These are phyloP conservation scores for Helminthosporium solani DNA, from an alignment of 2,329 filamentous ascomycete genomes.

Conservation along the genomic window DNA sequence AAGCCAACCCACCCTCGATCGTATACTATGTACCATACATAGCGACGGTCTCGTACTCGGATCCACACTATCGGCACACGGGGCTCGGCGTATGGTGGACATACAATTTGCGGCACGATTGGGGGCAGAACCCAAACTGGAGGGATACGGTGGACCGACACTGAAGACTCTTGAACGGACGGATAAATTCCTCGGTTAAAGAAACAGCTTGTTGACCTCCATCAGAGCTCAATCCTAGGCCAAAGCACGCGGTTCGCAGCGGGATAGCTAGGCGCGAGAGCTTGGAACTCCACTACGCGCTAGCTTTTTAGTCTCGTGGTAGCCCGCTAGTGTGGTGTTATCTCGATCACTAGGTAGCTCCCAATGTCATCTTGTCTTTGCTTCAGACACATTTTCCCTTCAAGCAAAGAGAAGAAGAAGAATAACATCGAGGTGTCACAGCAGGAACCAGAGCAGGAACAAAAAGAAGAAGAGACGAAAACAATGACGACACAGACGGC, in stretches of 20 bases:
- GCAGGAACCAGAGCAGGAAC: conserved; percentile 6
- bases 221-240: conserved; percentile 20
- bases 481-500: conserved; percentile 33
- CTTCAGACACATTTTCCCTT: conserved; percentile 17
- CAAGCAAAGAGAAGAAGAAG: conserved; percentile 12
- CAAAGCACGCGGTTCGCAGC: conserved; percentile 13
- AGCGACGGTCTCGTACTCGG: too few species aligned
- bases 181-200: conserved; percentile 41
- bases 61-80: too few species aligned
- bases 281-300: conserved; percentile 23
- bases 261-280: conserved; percentile 31
- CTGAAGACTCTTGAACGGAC: conserved; percentile 24
- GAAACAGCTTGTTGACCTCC: conserved; percentile 21
- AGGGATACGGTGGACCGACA: too few species aligned
- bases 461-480: conserved; percentile 12
- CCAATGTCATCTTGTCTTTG: conserved; percentile 20
- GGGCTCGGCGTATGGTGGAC: too few species aligned
- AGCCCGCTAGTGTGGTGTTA: not conserved
- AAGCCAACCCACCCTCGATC: too few species aligned
- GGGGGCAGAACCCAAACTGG: too few species aligned
- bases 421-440: conserved; percentile 11
- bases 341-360: conserved; percentile 9
- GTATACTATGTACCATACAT: too few species aligned
- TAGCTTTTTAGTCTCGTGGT: conserved; percentile 25
- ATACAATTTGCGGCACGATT: too few species aligned